Base-by-base conservation (phyloP, 139 green algal genomes). In the Chlorella sp. region DNA sequence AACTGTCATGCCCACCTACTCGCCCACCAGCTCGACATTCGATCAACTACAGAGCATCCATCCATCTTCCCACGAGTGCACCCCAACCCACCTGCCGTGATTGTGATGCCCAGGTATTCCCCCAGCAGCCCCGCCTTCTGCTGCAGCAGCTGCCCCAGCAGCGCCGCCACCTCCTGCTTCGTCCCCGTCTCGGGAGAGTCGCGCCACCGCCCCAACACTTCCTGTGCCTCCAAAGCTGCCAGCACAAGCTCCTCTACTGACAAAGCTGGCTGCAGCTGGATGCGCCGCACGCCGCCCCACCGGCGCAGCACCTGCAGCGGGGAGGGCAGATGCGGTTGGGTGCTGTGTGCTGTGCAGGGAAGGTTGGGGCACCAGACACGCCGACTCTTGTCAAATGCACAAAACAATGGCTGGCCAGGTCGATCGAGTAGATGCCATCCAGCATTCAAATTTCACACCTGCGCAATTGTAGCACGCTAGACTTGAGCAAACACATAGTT, bases 71-170 rank as follows among this genome's bases (percentile, higher is more conserved):
- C 0, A 39, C 71, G 30, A 21, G 5, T 71, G 11, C 64, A 71
- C 16, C 21, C 21, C 64, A 26, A 28, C 22, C 22, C 34, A 81
- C 75, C 75, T 81, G 26, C 75, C 4, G 34, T 48, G 15, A 81
- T 91, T 4, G 90, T 80, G 2, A 98, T 86, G 76, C 90, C 91
- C 3, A 97, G 92, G 73, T 97, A 95, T 48, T 96, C 93, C 9
- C 75, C 48, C 87, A 99, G 95, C 90, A 97, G 91, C 26, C 93
- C 91, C 12, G 91, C 87, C 83, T 98, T 97, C 91, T 95, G 89
- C 39, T 78, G 24, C 32, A 97, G 86, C 88, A 97, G 86, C 60
- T 93, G 83, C 39, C 75, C 60, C 61, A 95, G 93, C 86, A 98
- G 90, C 14, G 89, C 79, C 19, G 93, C 94, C 69, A 97, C 91